A percentile compares a stretch with the other conserved stretches of the same genome.
phyloP scores from a whole-genome alignment of 2,329 filamentous ascomycete genomes.

The Aspergillus floridensis region DNA sequence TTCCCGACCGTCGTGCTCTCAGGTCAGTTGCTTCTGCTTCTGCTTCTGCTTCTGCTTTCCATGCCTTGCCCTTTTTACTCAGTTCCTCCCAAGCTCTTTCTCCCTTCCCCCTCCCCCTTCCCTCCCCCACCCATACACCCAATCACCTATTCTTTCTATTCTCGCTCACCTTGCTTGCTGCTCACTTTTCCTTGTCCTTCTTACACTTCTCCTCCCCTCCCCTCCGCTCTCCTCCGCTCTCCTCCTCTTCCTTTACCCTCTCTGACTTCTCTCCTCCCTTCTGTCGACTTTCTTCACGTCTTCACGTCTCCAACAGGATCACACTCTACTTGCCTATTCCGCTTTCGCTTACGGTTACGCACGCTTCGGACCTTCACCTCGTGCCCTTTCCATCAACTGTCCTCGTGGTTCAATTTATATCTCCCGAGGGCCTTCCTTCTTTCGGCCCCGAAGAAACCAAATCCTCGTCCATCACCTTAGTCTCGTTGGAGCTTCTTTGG shows the following conservation, averaged over 20 bases:
- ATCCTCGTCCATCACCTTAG: slow-evolving; percentile 1
- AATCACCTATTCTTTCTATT: neutral
- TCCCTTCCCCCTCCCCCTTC: neutral
- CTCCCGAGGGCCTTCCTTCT: slow-evolving; percentile 1
- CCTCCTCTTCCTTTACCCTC: neutral
- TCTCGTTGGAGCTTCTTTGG: slow-evolving; percentile 14
- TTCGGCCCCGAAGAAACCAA: neutral
- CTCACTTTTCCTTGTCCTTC: slow-evolving; percentile 17
- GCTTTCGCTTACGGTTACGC: neutral
- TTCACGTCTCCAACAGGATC: neutral
- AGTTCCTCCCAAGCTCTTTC: neutral
- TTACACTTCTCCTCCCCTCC: slow-evolving; percentile 15
- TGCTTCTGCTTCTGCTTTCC: too few relatives aligned
- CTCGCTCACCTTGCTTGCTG: neutral
- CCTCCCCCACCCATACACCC: neutral
- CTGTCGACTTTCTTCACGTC: neutral
- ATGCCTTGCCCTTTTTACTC: too few relatives aligned
- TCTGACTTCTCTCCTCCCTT: neutral
- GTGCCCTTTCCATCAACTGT: slow-evolving; percentile 2
- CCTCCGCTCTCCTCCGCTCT: neutral
- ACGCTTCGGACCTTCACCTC: neutral
- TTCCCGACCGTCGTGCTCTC: too few relatives aligned
- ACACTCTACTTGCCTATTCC: slow-evolving; percentile 6
- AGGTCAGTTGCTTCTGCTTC: too few relatives aligned
- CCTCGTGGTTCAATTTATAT: neutral